A percentile compares a stretch with the other conserved stretches of the same genome.
Evolutionary conservation across 2,329 filamentous ascomycete genomes (phyloP).

Genomic region (Claviceps monticola): DNA sequence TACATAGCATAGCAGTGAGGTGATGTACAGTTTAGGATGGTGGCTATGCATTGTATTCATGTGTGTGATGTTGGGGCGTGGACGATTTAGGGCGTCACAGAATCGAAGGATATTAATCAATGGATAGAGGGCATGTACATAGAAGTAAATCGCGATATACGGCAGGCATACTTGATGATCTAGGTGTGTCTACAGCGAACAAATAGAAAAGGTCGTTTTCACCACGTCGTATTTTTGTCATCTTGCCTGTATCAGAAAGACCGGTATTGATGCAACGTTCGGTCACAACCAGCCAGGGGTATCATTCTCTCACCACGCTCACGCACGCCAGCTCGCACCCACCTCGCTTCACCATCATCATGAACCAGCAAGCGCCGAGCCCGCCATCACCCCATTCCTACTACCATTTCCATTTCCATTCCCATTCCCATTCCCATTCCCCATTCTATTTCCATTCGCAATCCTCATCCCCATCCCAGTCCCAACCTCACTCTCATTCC

Average conservation of each 20-base stretch:
- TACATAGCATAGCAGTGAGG: not conserved
- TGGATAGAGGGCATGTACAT: slow-evolving; percentile 1
- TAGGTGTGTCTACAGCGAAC: not conserved
- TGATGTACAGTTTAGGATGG: not conserved
- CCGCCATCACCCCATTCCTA: not conserved
- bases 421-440: too few relatives aligned
- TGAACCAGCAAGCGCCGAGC: not conserved
- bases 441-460: too few relatives aligned
- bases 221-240: not conserved
- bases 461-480: not conserved
- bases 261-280: not conserved
- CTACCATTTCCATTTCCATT: not conserved
- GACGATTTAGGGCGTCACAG: not conserved
- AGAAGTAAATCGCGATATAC: not conserved
- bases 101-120: slow-evolving; percentile 1
- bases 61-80: not conserved
- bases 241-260: not conserved
- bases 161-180: not conserved
- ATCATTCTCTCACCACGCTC: not conserved
- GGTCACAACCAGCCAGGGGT: not conserved
- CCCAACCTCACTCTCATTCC: not conserved
- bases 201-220: not conserved
- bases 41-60: not conserved
- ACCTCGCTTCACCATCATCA: not conserved
- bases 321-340: not conserved